A percentile compares a stretch with the other conserved stretches of the same genome.
phyloP scores from a whole-genome alignment of 2,329 filamentous ascomycete genomes.

The Aspergillus arachidicola region DNA sequence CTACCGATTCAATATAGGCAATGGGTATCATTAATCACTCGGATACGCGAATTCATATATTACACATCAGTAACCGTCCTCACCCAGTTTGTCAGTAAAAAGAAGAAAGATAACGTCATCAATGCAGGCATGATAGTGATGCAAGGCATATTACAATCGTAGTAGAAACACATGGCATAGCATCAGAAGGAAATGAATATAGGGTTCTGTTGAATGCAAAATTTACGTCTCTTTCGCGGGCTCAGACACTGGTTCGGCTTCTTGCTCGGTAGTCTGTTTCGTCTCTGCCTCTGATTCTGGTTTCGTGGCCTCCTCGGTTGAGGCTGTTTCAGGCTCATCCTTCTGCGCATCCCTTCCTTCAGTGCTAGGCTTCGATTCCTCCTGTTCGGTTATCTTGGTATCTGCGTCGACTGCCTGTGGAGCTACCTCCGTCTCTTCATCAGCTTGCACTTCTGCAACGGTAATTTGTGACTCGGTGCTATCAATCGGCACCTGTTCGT shows the following conservation, averaged over 20 bases:
- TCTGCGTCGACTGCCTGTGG: conserved; percentile 13
- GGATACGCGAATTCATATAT: conserved; percentile 19
- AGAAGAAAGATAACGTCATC: conserved; percentile 2
- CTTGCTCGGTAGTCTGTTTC: conserved; percentile 8
- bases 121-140: conserved; percentile 10
- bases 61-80: conserved; percentile 20
- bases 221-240: conserved; percentile 16
- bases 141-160: conserved; percentile 21
- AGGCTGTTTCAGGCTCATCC: not conserved
- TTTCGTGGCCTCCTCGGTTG: conserved; percentile 5
- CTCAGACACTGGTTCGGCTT: conserved; percentile 8
- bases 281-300: conserved; percentile 16
- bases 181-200: conserved; percentile 8
- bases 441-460: conserved; percentile 22
- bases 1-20: not conserved
- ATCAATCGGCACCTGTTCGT: conserved; percentile 9
- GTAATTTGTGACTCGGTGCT: conserved; percentile 20
- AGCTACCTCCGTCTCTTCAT: conserved; percentile 14
- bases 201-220: not conserved
- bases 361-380: conserved; percentile 4
- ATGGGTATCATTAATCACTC: conserved; percentile 27
- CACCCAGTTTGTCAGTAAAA: conserved; percentile 3
- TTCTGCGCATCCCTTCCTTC: not conserved
- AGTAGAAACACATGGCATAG: conserved; percentile 16
- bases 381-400: conserved; percentile 6